phyloP scores from a whole-genome alignment of 495 filamentous ascomycete genomes.

The Penicillium lividum region DNA sequence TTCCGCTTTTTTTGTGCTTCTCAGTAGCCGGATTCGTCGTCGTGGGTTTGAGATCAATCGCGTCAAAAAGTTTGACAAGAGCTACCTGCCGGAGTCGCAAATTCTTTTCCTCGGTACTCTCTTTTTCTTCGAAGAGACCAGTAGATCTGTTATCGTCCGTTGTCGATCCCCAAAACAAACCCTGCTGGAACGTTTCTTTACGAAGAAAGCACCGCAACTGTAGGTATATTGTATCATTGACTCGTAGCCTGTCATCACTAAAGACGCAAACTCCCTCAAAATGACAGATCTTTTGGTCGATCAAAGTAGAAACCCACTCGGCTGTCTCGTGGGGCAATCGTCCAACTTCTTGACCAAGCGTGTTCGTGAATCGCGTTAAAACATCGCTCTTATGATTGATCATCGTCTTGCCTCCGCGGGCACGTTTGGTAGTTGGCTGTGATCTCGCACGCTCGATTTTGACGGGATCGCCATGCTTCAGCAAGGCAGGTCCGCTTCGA shows the following conservation, averaged over 20 bases:
- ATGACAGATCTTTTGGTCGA: constrained; percentile 86
- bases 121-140: constrained; percentile 75
- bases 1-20: constrained; percentile 74
- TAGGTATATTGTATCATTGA: constrained; percentile 90
- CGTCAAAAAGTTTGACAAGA: constrained; percentile 84
- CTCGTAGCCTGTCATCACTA: constrained; percentile 77
- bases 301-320: constrained; percentile 89
- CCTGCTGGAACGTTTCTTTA: constrained; percentile 67
- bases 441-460: constrained; percentile 85
- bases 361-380: constrained; percentile 90
- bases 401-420: constrained; percentile 51
- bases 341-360: constrained; percentile 78
- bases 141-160: constrained; percentile 70
- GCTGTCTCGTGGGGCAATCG: constrained; percentile 86
- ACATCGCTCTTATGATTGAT: constrained; percentile 68
- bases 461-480: constrained; percentile 76
- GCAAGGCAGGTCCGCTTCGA: constrained; percentile 69
- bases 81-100: constrained; percentile 84
- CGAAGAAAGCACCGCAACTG: constrained; percentile 81
- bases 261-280: constrained; percentile 92
- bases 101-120: constrained; percentile 81
- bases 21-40: constrained; percentile 54
- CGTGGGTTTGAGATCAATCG: constrained; percentile 78
- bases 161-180: constrained; percentile 52
- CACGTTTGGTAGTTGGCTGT: constrained; percentile 56